Evolutionary conservation across 176 grass and related monocot species (phyloP).

Genomic region (Zea mays): Zm-B73-REFERENCE-NAM-5.0 NC_050098.1:60161001-60161500

Average conservation of each 20-base stretch:
- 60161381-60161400: constrained; percentile 15
- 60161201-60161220: neutral
- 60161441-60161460: constrained; percentile 24
- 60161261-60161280: neutral
- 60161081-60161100: constrained; percentile 14
- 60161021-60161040: constrained; percentile 67
- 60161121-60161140: constrained; percentile 20
- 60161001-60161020: constrained; percentile 92
- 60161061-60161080: constrained; percentile 10
- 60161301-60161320: neutral
- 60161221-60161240: neutral
- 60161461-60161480: constrained; percentile 15
- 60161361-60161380: neutral
- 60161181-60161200: constrained; percentile 24
- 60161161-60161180: constrained; percentile 7
- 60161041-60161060: constrained; percentile 91
- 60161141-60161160: constrained; percentile 32
- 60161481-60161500: constrained; percentile 14
- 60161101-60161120: neutral
- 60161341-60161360: neutral
- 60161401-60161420: neutral
- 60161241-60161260: neutral
- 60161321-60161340: neutral
- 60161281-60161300: neutral
- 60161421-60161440: neutral